phyloP scores from a whole-genome alignment of 805 yeast genomes.

The Zygosaccharomyces pseudorouxii region DNA sequence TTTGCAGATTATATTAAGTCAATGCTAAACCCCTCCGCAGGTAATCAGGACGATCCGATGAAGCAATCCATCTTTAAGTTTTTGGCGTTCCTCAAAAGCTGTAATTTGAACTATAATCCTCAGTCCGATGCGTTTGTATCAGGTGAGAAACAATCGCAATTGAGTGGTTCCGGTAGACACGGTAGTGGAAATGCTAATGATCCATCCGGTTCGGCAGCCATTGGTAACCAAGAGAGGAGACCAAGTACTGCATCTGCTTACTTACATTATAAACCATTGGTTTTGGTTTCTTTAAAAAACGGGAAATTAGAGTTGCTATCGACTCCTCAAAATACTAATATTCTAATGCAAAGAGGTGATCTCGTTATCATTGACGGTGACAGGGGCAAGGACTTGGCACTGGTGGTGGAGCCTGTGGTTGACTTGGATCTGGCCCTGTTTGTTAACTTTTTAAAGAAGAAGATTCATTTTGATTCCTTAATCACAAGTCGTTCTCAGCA shows the following conservation, averaged over 20 bases:
- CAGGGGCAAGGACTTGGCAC: conserved; percentile 74
- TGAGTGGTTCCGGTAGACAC: conserved; percentile 2
- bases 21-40: conserved; percentile 17
- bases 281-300: conserved; percentile 52
- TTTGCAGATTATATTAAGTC: conserved; percentile 38
- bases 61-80: conserved; percentile 25
- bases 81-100: conserved; percentile 39
- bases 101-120: conserved; percentile 42
- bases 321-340: conserved; percentile 59
- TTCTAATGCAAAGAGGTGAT: conserved; percentile 54
- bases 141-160: conserved; percentile 19
- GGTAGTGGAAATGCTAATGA: conserved; percentile 9
- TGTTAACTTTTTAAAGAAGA: conserved; percentile 68
- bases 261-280: conserved; percentile 36
- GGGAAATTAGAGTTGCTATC: conserved; percentile 69
- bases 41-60: conserved; percentile 9
- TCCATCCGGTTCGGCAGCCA: conserved; percentile 4
- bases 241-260: conserved; percentile 22
- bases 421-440: conserved; percentile 62
- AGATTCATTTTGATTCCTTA: conserved; percentile 48
- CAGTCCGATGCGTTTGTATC: conserved; percentile 35
- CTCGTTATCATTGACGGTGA: conserved; percentile 79
- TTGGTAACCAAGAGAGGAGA: conserved; percentile 12
- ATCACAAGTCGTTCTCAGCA: conserved; percentile 33
- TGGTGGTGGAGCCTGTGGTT: conserved; percentile 62